These are phyloP conservation scores for Apocynum venetum DNA, from an alignment of 257 asterid genomes.

Conservation along the genomic window DNA sequence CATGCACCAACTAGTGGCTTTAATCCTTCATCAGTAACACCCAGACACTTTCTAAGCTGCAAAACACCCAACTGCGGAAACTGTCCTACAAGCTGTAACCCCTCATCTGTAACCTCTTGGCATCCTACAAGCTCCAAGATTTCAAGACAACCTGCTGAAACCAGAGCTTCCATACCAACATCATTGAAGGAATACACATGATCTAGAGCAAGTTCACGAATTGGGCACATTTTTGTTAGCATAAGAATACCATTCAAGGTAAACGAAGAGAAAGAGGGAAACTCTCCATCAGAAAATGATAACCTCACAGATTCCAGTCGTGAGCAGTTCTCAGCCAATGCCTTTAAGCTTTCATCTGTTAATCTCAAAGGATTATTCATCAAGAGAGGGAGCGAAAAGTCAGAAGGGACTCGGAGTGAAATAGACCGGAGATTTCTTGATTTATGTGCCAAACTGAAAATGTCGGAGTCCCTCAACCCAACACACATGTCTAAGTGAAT, in stretches of 20 bases:
- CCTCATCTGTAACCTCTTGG: slow-evolving; percentile 83
- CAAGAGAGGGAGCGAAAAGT: slow-evolving; percentile 54
- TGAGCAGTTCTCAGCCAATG: slow-evolving; percentile 54
- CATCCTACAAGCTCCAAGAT: slow-evolving; percentile 61
- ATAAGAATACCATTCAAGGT: slow-evolving; percentile 58
- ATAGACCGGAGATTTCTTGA: slow-evolving; percentile 67
- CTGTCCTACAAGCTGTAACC: slow-evolving; percentile 51
- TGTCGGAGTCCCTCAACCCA: slow-evolving; percentile 73
- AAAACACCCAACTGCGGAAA: slow-evolving; percentile 45
- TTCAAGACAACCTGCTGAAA: slow-evolving; percentile 52
- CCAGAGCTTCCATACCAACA: slow-evolving; percentile 69
- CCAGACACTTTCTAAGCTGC: slow-evolving; percentile 63
- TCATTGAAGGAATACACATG: slow-evolving; percentile 65
- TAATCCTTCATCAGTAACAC: slow-evolving; percentile 68
- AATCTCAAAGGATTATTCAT: slow-evolving; percentile 54
- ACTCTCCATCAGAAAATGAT: slow-evolving; percentile 61
- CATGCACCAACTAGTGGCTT: slow-evolving; percentile 49
- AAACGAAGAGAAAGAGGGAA: slow-evolving; percentile 55
- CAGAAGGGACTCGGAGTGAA: slow-evolving; percentile 67
- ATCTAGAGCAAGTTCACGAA: slow-evolving; percentile 62
- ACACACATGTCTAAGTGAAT: slow-evolving; percentile 72
- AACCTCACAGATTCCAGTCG: slow-evolving; percentile 52
- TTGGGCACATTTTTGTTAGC: slow-evolving; percentile 53
- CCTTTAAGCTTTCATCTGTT: slow-evolving; percentile 62
- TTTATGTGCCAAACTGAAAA: slow-evolving; percentile 51